phyloP scores from a whole-genome alignment of 441 rosid species.

The Breynia disticha region DNA sequence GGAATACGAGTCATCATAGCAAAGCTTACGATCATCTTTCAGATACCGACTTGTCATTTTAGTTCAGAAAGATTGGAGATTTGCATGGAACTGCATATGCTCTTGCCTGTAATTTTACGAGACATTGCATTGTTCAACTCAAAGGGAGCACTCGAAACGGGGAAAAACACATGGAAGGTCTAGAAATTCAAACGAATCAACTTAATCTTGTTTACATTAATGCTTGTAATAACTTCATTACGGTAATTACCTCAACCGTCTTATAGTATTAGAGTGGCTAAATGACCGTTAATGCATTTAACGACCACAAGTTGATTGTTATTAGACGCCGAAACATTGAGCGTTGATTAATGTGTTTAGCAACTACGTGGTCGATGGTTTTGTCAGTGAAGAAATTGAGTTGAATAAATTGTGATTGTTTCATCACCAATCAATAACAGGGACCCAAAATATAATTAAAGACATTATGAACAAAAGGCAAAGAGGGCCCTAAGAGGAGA shows the following conservation, averaged over 20 bases:
- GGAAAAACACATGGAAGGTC: neutral
- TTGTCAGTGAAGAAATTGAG: neutral
- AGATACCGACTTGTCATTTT: slow-evolving; percentile 7
- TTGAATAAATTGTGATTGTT: neutral
- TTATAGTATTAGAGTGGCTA: too few species aligned
- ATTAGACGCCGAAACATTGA: too few species aligned
- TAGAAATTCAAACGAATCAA: neutral
- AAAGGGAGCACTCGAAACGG: neutral
- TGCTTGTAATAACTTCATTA: too few species aligned
- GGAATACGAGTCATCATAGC: too few species aligned
- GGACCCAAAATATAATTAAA: slow-evolving; percentile 9
- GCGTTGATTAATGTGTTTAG: too few species aligned
- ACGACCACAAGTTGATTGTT: too few species aligned
- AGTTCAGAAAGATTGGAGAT: neutral
- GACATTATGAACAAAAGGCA: neutral
- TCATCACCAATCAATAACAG: slow-evolving; percentile 3
- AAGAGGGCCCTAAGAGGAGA: slow-evolving; percentile 12
- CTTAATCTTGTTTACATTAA: neutral
- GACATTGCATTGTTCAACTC: slow-evolving; percentile 4
- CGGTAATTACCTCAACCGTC: too few species aligned
- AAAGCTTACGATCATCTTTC: neutral
- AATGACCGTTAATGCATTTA: too few species aligned
- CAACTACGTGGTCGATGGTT: too few species aligned
- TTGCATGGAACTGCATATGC: neutral
- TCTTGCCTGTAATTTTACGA: slow-evolving; percentile 9